Percentiles rank a stretch among this genome's conserved stretches.
phyloP scores from a whole-genome alignment of 2,329 filamentous ascomycete species.

The Juglanconis oblonga region DNA sequence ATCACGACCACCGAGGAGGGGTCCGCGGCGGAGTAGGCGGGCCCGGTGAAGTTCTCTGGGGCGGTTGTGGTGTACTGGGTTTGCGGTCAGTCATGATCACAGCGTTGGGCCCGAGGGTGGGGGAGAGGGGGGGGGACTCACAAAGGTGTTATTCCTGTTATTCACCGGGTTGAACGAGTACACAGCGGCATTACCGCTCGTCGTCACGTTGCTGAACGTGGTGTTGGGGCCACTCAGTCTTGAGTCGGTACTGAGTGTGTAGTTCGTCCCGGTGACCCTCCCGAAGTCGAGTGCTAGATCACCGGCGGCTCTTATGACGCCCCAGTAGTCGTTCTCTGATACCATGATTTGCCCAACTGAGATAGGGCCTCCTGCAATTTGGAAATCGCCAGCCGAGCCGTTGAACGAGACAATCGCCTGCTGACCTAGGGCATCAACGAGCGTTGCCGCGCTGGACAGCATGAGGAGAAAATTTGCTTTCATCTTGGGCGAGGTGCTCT shows the following conservation, averaged over 20 bases:
- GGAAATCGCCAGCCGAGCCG: constrained; percentile 25
- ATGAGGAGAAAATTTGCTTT: constrained; percentile 18
- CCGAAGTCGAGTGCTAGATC: constrained; percentile 69
- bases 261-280: constrained; percentile 65
- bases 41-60: constrained; percentile 41
- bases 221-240: constrained; percentile 31
- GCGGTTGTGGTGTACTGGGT: constrained; percentile 41
- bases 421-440: constrained; percentile 43
- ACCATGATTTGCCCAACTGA: constrained; percentile 49
- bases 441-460: constrained; percentile 22
- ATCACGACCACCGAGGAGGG: constrained; percentile 58
- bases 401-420: constrained; percentile 44
- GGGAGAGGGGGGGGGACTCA: constrained; percentile 25
- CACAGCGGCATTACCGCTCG: constrained; percentile 1
- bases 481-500: constrained; percentile 9
- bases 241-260: constrained; percentile 53
- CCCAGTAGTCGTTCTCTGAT: constrained; percentile 61
- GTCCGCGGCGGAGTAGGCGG: constrained; percentile 39
- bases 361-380: constrained; percentile 35
- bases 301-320: constrained; percentile 64
- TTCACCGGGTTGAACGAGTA: constrained; percentile 44
- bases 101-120: not conserved
- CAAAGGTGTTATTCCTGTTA: constrained; percentile 45
- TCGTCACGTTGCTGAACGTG: constrained; percentile 2
- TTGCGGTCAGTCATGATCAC: not conserved